A percentile compares a stretch with the other conserved stretches of the same genome.
Conservation (phyloP, 495 filamentous ascomycete species). For the Cercophora samala region DNA sequence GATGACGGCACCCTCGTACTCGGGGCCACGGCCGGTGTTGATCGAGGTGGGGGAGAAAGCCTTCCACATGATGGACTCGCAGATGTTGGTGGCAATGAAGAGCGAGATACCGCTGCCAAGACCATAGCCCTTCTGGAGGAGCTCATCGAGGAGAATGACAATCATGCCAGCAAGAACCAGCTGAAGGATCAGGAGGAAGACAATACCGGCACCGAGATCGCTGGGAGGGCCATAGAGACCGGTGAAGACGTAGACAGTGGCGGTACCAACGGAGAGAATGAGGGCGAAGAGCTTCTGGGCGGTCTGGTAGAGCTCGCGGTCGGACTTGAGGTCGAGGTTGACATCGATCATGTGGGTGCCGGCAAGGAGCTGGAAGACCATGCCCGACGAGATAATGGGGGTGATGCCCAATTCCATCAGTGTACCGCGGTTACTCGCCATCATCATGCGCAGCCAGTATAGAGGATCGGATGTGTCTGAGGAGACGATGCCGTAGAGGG, state of each 20-base stretch:
- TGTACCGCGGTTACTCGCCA: constrained; percentile 97
- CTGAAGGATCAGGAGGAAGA: constrained; percentile 94
- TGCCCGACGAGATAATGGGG: constrained; percentile 98
- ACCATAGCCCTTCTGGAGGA: constrained; percentile 99
- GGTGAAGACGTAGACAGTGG: constrained; percentile 93
- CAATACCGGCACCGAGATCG: constrained; percentile 95
- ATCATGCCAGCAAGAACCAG: constrained; percentile 94
- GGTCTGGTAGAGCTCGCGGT: constrained; percentile 99
- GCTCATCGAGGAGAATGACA: constrained; percentile 98
- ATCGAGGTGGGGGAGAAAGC: constrained; percentile 98
- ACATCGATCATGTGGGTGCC: constrained; percentile 99
- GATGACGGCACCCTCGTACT: constrained; percentile 99
- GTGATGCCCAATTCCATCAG: constrained; percentile 99
- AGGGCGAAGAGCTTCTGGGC: constrained; percentile 99
- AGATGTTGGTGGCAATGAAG: constrained; percentile 99
- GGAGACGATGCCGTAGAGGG: constrained; percentile 90
- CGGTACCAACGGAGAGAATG: constrained; percentile 94
- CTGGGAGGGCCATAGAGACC: constrained; percentile 96
- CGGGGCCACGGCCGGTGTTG: constrained; percentile 97
- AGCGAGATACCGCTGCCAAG: constrained; percentile 97
- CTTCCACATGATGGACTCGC: constrained; percentile 99
- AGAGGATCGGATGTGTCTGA: constrained; percentile 96
- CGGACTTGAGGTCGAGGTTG: constrained; percentile 98
- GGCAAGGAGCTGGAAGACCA: constrained; percentile 99
- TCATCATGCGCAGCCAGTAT: constrained; percentile 99